A percentile compares a stretch with the other conserved stretches of the same genome.
Evolutionary conservation across 1,284 basidiomycete genomes (phyloP).

Genomic region (Moniliophthora roreri): DNA sequence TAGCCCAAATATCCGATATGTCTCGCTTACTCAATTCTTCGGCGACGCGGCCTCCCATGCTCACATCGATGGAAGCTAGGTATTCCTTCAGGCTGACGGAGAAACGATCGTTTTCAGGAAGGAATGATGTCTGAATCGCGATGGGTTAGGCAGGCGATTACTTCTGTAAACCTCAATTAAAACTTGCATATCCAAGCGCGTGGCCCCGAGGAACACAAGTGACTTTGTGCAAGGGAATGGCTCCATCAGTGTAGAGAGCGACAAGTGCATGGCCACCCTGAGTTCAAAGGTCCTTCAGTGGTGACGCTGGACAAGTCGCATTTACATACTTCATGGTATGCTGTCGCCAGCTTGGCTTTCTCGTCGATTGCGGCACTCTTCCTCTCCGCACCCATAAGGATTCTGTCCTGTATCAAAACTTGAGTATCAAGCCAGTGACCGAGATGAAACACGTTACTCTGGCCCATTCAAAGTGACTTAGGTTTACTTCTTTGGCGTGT

Average conservation of each 20-base stretch:
- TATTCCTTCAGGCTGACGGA: slow-evolving; percentile 76
- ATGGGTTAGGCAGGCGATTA: slow-evolving; percentile 12
- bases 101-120: slow-evolving; percentile 81
- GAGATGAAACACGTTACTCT: slow-evolving; percentile 48
- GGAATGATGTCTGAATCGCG: slow-evolving; percentile 68
- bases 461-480: slow-evolving; percentile 94
- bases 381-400: slow-evolving; percentile 93
- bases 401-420: slow-evolving; percentile 65
- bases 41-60: slow-evolving; percentile 90
- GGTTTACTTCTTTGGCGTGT: slow-evolving; percentile 65
- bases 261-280: slow-evolving; percentile 91
- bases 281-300: slow-evolving; percentile 19
- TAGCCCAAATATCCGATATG: slow-evolving; percentile 4
- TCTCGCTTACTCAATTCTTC: slow-evolving; percentile 76
- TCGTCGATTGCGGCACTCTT: slow-evolving; percentile 86
- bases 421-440: slow-evolving; percentile 4
- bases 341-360: slow-evolving; percentile 83
- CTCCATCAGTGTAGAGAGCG: slow-evolving; percentile 88
- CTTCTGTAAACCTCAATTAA: slow-evolving; percentile 12
- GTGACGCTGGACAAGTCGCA: slow-evolving; percentile 5
- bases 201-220: slow-evolving; percentile 94
- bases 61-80: slow-evolving; percentile 82
- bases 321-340: slow-evolving; percentile 82
- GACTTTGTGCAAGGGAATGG: slow-evolving; percentile 94
- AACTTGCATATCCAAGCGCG: slow-evolving; percentile 81